Percentiles rank a stretch among this genome's conserved stretches.
phyloP scores from a whole-genome alignment of 2,329 filamentous ascomycete species.

The Clathrospora elynae region DNA sequence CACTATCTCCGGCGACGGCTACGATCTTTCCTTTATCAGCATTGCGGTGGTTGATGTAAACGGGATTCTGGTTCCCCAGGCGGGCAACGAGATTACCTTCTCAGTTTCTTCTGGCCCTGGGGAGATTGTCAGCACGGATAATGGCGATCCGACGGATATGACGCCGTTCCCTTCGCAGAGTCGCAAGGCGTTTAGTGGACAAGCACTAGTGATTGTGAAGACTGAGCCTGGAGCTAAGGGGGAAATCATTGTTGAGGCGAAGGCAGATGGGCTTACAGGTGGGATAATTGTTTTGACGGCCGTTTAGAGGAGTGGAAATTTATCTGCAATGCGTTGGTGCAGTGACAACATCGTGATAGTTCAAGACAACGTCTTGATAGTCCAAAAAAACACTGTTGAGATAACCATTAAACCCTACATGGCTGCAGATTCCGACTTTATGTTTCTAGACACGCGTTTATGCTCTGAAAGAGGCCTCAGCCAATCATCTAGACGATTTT shows the following conservation, averaged over 20 bases:
- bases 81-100: slow-evolving; percentile 53
- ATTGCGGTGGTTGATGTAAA: slow-evolving; percentile 53
- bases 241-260: slow-evolving; percentile 19
- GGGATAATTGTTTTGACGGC: slow-evolving; percentile 13
- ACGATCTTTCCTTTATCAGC: slow-evolving; percentile 56
- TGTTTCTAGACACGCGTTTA: too few species aligned
- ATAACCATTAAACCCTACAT: too few species aligned
- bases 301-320: too few species aligned
- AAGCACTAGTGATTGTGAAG: slow-evolving; percentile 34
- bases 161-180: slow-evolving; percentile 27
- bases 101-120: slow-evolving; percentile 49
- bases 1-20: slow-evolving; percentile 49
- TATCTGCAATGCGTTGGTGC: too few species aligned
- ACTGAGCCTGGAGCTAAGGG: slow-evolving; percentile 15
- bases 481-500: too few species aligned
- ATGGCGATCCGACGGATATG: slow-evolving; percentile 34
- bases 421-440: too few species aligned
- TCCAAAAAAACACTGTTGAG: too few species aligned
- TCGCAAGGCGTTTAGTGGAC: slow-evolving; percentile 34
- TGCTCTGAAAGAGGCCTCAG: too few species aligned
- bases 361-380: too few species aligned
- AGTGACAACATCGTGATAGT: too few species aligned
- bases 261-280: slow-evolving; percentile 9
- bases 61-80: slow-evolving; percentile 53
- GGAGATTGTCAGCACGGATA: slow-evolving; percentile 47